Evolutionary conservation across 169 alveolate genomes (phyloP).

Genomic region (Plasmodium berghei): DNA sequence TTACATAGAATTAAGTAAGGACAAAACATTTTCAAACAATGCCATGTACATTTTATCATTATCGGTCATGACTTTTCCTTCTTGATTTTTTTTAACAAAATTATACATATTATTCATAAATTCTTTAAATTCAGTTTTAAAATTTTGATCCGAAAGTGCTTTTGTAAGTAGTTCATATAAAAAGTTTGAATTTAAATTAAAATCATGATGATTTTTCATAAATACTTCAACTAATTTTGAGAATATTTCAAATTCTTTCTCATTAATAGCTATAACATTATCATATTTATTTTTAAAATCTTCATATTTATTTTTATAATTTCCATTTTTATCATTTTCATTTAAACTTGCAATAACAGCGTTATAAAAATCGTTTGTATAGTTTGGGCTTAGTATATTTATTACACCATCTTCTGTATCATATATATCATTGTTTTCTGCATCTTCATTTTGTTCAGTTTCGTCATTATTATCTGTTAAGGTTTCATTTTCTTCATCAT

Average conservation of each 20-base stretch:
- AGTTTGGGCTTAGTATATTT: neutral
- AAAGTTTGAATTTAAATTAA: conserved; percentile 3
- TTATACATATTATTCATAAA: conserved; percentile 14
- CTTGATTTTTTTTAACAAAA: neutral
- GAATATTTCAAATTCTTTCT: conserved; percentile 35
- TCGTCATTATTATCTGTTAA: neutral
- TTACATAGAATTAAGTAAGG: conserved; percentile 11
- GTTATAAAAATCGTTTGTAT: conserved; percentile 9
- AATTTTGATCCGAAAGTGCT: conserved; percentile 9
- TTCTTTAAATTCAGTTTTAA: neutral
- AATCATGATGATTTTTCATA: neutral
- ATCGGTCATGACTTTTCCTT: conserved; percentile 1
- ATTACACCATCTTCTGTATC: neutral
- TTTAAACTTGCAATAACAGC: conserved; percentile 5
- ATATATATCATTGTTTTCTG: neutral
- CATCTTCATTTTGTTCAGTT: neutral
- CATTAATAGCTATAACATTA: neutral
- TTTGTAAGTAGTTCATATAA: conserved; percentile 32
- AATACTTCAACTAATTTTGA: conserved; percentile 16
- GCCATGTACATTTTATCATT: neutral
- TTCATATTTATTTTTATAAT: conserved; percentile 10
- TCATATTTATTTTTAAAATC: conserved; percentile 35
- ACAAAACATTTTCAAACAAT: conserved; percentile 14
- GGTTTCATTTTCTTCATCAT: neutral
- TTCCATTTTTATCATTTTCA: neutral